phyloP scores from a whole-genome alignment of 2,329 filamentous ascomycete species.

The Orbilia ellipsospora region DNA sequence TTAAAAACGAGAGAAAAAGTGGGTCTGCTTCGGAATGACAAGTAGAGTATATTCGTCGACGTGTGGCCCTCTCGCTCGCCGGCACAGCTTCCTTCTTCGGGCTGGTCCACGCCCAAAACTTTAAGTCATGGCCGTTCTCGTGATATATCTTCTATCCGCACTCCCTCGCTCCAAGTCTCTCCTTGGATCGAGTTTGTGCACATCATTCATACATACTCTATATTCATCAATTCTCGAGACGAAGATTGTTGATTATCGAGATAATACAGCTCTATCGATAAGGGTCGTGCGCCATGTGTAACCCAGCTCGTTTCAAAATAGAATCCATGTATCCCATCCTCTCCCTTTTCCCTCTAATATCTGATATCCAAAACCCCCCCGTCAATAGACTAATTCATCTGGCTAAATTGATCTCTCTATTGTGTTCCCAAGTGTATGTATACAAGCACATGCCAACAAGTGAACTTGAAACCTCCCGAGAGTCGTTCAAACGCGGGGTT shows the following conservation, averaged over 20 bases:
- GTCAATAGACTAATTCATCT: not conserved
- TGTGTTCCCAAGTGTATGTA: too few relatives aligned
- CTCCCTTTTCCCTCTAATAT: not conserved
- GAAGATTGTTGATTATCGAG: too few relatives aligned
- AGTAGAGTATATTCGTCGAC: constrained; percentile 19
- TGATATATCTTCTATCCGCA: too few relatives aligned
- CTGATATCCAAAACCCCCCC: not conserved
- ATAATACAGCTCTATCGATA: constrained; percentile 27
- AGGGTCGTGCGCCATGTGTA: constrained; percentile 11
- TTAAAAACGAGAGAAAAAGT: not conserved
- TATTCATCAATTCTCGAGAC: not conserved
- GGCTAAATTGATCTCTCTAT: too few relatives aligned
- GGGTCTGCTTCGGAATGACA: constrained; percentile 25
- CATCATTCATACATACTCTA: too few relatives aligned
- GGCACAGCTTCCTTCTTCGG: constrained; percentile 41
- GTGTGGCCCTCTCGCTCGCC: constrained; percentile 22
- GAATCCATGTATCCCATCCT: not conserved
- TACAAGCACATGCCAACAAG: too few relatives aligned
- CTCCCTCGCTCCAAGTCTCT: too few relatives aligned
- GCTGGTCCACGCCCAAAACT: constrained; percentile 10
- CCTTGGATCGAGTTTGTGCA: too few relatives aligned
- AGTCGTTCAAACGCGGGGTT: constrained; percentile 17
- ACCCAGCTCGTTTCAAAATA: constrained; percentile 34
- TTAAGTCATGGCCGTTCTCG: too few relatives aligned
- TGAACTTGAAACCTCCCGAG: not conserved